Base-by-base conservation (phyloP, 805 yeast genomes). In the Kluyveromyces dobzhanskii region DNA sequence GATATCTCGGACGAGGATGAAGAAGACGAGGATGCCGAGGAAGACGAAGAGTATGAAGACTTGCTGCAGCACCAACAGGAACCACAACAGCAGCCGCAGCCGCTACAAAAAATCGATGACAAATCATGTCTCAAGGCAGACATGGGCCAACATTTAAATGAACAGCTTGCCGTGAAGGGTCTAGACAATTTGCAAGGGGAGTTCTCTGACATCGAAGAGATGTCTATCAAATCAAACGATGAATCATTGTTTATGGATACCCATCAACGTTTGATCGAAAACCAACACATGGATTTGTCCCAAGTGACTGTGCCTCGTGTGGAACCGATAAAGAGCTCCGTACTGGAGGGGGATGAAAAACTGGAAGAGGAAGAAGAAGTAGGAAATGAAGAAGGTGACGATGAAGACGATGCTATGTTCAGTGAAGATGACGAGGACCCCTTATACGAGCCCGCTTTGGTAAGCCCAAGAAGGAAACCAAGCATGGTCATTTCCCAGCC, bases 1-100 rank as follows among this genome's bases (percentile, higher is more conserved):
- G 57, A 54, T 31, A 37, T 51, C 7, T 54, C 50, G 25, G 56
- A 51, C 14, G 53, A 51, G 14, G 54, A 50, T 4, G 57, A 51
- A 4, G 54, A 50, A 4, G 54, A 50, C 11, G 46, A 45, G 16
- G 39, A 37, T 7, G 44, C 35, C 28, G 17, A 39, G 16, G 41
- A 43, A 13, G 25, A 27, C 11, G 37, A 24, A 9, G 44, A 28
- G 24, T 21, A 21, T 21, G 24, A 21, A 9, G 24, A 21, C 6
- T n/a, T n/a, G n/a, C n/a, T n/a, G n/a, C n/a, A n/a, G n/a, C n/a
- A n/a, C n/a, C n/a, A n/a, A n/a, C n/a, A n/a, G n/a, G n/a, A n/a
- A n/a, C n/a, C n/a, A n/a, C n/a, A n/a, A n/a, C n/a, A n/a, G n/a
- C n/a, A n/a, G n/a, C n/a, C n/a, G n/a, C n/a, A n/a, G n/a, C n/a